Conservation (phyloP, 768 basidiomycete species). For the Mycena chlorophos region DNA sequence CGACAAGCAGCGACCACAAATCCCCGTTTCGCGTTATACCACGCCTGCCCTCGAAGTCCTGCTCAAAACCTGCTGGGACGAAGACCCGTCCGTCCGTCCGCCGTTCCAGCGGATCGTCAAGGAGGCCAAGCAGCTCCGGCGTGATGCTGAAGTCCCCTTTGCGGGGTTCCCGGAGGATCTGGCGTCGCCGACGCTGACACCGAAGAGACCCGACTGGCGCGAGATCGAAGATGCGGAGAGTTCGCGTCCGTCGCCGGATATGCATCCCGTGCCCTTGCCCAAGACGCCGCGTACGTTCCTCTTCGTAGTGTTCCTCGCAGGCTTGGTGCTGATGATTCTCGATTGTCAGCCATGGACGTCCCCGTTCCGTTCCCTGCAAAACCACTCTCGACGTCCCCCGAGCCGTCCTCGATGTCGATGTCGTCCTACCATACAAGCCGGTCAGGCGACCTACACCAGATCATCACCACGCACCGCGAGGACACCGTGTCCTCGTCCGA, state of each 20-base stretch:
- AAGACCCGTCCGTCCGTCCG: slow-evolving; percentile 49
- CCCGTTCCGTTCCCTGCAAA: slow-evolving; percentile 11
- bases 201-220: slow-evolving; percentile 13
- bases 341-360: slow-evolving; percentile 13
- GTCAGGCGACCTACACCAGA: slow-evolving; percentile 10
- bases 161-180: slow-evolving; percentile 33
- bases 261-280: slow-evolving; percentile 36
- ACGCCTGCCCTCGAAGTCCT: slow-evolving; percentile 41
- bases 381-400: slow-evolving; percentile 2
- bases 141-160: slow-evolving; percentile 25
- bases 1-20: slow-evolving; percentile 49
- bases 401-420: slow-evolving; percentile 13
- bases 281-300: slow-evolving; percentile 25
- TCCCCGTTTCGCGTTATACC: slow-evolving; percentile 42
- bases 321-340: background rate
- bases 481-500: slow-evolving; percentile 34
- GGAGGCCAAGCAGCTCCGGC: slow-evolving; percentile 46
- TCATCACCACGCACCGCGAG: slow-evolving; percentile 31
- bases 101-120: slow-evolving; percentile 50
- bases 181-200: slow-evolving; percentile 29
- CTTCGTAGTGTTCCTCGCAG: background rate
- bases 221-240: slow-evolving; percentile 12
- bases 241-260: slow-evolving; percentile 37
- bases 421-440: slow-evolving; percentile 29
- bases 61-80: slow-evolving; percentile 58